Conservation (phyloP, 768 basidiomycete genomes). For the Infundibulicybe gibba region DNA sequence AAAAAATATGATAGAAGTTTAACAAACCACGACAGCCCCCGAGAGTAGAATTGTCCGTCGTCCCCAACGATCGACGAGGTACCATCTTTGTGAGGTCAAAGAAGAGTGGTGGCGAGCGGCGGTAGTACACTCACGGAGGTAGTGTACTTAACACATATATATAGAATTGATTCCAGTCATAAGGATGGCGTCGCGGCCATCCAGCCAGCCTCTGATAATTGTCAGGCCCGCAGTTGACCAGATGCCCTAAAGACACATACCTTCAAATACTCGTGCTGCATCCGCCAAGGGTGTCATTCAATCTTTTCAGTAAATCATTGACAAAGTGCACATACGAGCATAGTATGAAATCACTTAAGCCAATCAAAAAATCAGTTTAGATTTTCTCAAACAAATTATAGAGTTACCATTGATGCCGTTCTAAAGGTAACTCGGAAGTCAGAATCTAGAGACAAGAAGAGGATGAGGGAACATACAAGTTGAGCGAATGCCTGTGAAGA, state of each 20-base stretch:
- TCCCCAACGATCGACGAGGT: constrained; percentile 83
- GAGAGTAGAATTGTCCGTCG: constrained; percentile 73
- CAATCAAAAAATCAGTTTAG: constrained; percentile 2
- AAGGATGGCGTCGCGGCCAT: constrained; percentile 80
- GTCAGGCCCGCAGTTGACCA: neutral
- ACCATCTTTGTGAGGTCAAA: constrained; percentile 56
- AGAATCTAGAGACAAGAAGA: neutral
- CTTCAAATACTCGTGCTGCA: constrained; percentile 87
- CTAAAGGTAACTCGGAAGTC: constrained; percentile 29
- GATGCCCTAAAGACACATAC: constrained; percentile 30
- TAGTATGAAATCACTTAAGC: constrained; percentile 88
- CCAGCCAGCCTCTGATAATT: constrained; percentile 74
- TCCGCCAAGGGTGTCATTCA: constrained; percentile 1
- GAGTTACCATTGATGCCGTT: constrained; percentile 87
- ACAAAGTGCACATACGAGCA: constrained; percentile 59
- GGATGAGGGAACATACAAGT: constrained; percentile 51
- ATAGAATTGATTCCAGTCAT: constrained; percentile 85
- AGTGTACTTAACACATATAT: constrained; percentile 69
- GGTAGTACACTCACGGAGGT: constrained; percentile 50
- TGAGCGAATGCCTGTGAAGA: constrained; percentile 95
- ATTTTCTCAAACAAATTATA: constrained; percentile 2
- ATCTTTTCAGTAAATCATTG: neutral
- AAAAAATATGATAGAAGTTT: neutral
- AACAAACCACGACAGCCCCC: constrained; percentile 64
- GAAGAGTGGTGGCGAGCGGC: neutral